These are phyloP conservation scores for Kodamaea alishanica DNA, from an alignment of 1,139 yeast genomes.

Conservation along the genomic window DNA sequence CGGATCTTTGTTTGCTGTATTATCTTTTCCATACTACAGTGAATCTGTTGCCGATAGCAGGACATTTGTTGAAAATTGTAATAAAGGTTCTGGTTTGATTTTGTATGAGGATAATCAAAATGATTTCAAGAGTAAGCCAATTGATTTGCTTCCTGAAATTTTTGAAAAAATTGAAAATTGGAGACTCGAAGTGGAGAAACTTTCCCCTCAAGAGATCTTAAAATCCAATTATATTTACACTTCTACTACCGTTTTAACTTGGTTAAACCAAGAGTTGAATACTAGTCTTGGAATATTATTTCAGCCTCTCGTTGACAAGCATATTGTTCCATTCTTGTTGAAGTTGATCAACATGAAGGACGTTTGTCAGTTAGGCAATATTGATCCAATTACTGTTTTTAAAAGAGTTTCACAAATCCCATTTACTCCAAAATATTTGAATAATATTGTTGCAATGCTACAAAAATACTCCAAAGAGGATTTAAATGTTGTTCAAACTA, in stretches of 20 bases:
- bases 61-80: constrained; percentile 40
- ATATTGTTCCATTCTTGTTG: constrained; percentile 70
- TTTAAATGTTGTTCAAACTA: constrained; percentile 63
- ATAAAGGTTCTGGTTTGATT: constrained; percentile 24
- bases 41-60: constrained; percentile 46
- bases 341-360: constrained; percentile 70
- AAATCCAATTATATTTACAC: constrained; percentile 46
- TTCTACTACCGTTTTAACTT: constrained; percentile 43
- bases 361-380: constrained; percentile 70
- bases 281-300: constrained; percentile 42
- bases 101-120: constrained; percentile 21
- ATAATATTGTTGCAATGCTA: constrained; percentile 48
- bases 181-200: constrained; percentile 32
- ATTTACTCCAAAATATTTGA: constrained; percentile 42
- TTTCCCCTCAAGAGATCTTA: constrained; percentile 44
- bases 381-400: constrained; percentile 54
- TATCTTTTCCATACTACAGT: constrained; percentile 51
- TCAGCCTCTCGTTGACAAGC: constrained; percentile 31
- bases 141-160: constrained; percentile 24
- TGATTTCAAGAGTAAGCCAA: constrained; percentile 23
- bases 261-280: constrained; percentile 40
- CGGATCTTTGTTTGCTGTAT: constrained; percentile 59
- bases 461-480: constrained; percentile 40
- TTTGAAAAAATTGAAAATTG: constrained; percentile 46
- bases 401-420: constrained; percentile 59